Conservation (phyloP, 2,329 filamentous ascomycete genomes). For the Proliferodiscus dingleyae region DNA sequence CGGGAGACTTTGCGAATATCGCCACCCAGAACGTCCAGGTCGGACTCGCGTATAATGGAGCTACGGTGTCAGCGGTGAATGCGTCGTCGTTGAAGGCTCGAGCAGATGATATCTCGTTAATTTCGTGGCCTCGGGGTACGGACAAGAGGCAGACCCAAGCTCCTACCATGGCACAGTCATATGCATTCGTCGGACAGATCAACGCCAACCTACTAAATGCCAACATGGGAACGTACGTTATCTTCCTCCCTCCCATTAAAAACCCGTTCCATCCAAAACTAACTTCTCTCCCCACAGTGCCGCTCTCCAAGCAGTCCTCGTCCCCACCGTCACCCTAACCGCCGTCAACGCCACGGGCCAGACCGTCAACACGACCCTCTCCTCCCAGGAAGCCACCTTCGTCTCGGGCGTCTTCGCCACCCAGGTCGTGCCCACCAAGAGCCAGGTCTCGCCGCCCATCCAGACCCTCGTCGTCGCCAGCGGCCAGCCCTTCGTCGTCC, state of each 20-base stretch:
- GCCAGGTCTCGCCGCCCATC: slow-evolving; percentile 27
- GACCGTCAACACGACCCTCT: slow-evolving; percentile 58
- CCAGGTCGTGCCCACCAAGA: slow-evolving; percentile 24
- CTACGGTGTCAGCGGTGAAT: slow-evolving; percentile 44
- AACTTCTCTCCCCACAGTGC: slow-evolving; percentile 19
- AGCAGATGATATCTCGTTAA: slow-evolving; percentile 19
- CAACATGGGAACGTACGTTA: slow-evolving; percentile 56
- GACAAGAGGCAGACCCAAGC: slow-evolving; percentile 19
- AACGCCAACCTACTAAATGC: slow-evolving; percentile 50
- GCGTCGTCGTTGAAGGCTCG: slow-evolving; percentile 21
- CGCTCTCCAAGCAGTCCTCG: slow-evolving; percentile 54
- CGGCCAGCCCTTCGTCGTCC: slow-evolving; percentile 57
- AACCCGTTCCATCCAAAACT: slow-evolving; percentile 41
- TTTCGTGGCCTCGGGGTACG: slow-evolving; percentile 23
- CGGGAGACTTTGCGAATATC: slow-evolving; percentile 48
- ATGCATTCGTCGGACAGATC: slow-evolving; percentile 66
- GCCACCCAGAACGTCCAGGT: slow-evolving; percentile 49
- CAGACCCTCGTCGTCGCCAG: slow-evolving; percentile 32
- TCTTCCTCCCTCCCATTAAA: background rate
- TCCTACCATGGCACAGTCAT: slow-evolving; percentile 52
- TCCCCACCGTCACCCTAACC: slow-evolving; percentile 63
- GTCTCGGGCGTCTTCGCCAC: slow-evolving; percentile 64
- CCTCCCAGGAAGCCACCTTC: slow-evolving; percentile 66
- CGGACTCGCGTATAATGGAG: slow-evolving; percentile 49
- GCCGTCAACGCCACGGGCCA: slow-evolving; percentile 49